Base-by-base conservation (phyloP, 208 protist species). In the Wallacemonas sp. region DNA sequence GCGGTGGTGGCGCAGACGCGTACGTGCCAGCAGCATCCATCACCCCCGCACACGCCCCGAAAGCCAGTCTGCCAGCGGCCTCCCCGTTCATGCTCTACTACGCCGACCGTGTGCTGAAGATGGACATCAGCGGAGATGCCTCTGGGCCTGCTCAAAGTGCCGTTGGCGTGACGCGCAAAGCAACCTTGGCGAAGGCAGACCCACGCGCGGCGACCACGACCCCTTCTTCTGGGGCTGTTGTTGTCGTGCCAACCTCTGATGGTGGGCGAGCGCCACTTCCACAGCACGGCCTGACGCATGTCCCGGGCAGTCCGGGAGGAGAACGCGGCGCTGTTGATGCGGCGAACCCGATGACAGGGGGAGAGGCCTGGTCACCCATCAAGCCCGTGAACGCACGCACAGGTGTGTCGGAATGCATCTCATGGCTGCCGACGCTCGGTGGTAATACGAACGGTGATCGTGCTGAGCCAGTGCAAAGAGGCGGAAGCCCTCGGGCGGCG, bases 81-180 rank as follows among this genome's bases (percentile, higher is more conserved):
- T 90, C 84, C 9, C 84, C 84, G 1, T 79, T 90, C 19, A 80
- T 90, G 45, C 66, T 66, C 42, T 60, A 85, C 68, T 90, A 82
- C 71, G 69, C 71, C 19, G 55, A 44, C 15, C 21, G 55, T 9
- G 63, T 66, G 39, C 56, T 81, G 24, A 2, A 68, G 36, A 21
- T 76, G 3, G 44, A 74, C 36, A 51, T 56, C 42, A 54, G 33
- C 22, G 30, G 44, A n/a, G 60, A 66, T 3, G 44, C 51, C 30
- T 58, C 51, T n/a, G 30, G 30, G 11, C 21, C 26, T n/a, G n/a
- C n/a, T n/a, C n/a, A n/a, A n/a, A n/a, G n/a, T n/a, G n/a, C n/a
- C n/a, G n/a, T n/a, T n/a, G n/a, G n/a, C n/a, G n/a, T n/a, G n/a
- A n/a, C n/a, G n/a, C n/a, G n/a, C n/a, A n/a, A n/a, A n/a, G n/a